Evolutionary conservation across 257 asterid genomes (phyloP), one percentile per base, ranked within the genome.

Genomic region (Ilex asprella): DNA sequence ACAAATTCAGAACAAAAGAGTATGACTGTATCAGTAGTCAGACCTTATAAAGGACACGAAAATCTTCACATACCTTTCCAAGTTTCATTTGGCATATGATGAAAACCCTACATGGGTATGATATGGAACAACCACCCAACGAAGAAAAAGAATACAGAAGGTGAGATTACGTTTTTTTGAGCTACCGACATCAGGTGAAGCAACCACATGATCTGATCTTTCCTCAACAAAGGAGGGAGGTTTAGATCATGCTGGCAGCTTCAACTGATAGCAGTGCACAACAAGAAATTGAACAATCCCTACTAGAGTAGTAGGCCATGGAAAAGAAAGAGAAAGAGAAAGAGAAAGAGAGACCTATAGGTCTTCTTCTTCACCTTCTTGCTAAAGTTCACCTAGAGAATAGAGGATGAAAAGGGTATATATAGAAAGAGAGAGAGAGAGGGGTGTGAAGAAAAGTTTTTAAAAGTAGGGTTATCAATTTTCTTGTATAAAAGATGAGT

Each of bases 201-300:
- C 73, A 51, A 63, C 77, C 77, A 73, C 61, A 65, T 73, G 78
- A 73, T 73, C 78, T 64, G 56, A 67, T 68, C 77, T 57, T 51
- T 71, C 62, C 77, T 67, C 71, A 63, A 59, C 63, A 6, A 61
- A 31, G 60, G 59, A 67, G 76, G 61, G 67, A 60, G 54, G 60
- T 67, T 72, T 62, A 72, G 77, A 72, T 72, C 77, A 72, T 64
- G 73, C 77, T 67, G 77, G 77, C 77, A 72, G 77, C 77, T 72
- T 72, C 77, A 72, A 62, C 77, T 67, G 70, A 67, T 64, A 67
- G 52, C 5, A 65, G 59, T 64, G 57, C 77, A 76, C 64, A 74
- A 60, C 29, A 29, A 60, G 10, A 58, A 21, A 56, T 35, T 51
- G 60, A 70, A 43, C 27, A 35, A 58, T 67, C 57, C 67, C 62